Base-by-base conservation (phyloP, 768 basidiomycete species). In the Infundibulicybe gibba region DNA sequence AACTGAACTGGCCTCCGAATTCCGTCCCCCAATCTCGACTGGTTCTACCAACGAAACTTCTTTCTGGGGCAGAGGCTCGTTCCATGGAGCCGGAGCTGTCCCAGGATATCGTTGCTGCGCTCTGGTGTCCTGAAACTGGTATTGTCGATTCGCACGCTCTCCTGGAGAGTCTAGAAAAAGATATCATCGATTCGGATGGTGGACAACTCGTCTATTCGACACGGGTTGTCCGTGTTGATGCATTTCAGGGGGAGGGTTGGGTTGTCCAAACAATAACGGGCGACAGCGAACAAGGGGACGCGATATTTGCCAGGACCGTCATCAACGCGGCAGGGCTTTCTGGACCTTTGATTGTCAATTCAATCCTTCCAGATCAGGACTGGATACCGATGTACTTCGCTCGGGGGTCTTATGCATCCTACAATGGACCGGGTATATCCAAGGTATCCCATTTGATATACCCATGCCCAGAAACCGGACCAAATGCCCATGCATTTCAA, bases 61-160 rank as follows among this genome's bases (percentile, higher is more conserved):
- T 99, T 32, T 75, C 70, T 12, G 83, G 83, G 6, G 73, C 79
- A 11, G 73, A 85, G 58, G 87, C 86, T 2, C 77, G 77, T 43
- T 73, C 78, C 44, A 65, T 94, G 55, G 94, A 97, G 64, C 95
- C 95, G 0, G 80, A 88, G 56, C 68, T 99, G n/a, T 83, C 86
- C 0, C 53, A 61, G 6, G 71, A 83, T 38, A 89, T 97, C 46
- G 68, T 71, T 0, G 75, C 74, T 8, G 92, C 93, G 2, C 63
- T 99, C 21, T 85, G 83, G 76, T 89, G 85, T 46, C 86, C 89
- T 8, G 81, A 84, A 57, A 94, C 94, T 0, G 97, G 97, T 2
- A 94, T 98, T 50, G 65, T 98, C 0, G 87, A 94, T 63, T 89
- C 90, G 0, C 91, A 95, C 69, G 61, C 80, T 3, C 68, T 94